Evolutionary conservation across 1,139 yeast genomes (phyloP).

Genomic region (Kurtzmaniella quercitrusa): DNA sequence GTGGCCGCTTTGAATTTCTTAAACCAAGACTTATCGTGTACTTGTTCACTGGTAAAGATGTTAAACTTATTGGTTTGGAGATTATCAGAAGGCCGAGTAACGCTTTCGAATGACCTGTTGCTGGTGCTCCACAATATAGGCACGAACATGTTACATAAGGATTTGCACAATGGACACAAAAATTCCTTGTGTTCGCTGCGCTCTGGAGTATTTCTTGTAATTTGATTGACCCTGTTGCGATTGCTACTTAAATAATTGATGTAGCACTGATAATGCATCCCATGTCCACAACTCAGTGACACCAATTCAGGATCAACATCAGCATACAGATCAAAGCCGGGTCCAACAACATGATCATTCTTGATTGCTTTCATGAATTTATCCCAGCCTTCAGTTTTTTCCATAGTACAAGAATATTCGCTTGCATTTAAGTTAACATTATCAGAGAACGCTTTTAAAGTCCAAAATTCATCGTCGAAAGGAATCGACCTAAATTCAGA

Average conservation of each 20-base stretch:
- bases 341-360: conserved; percentile 54
- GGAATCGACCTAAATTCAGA: conserved; percentile 65
- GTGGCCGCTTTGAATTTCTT: conserved; percentile 18
- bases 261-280: conserved; percentile 83
- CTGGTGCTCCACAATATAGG: conserved; percentile 60
- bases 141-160: conserved; percentile 76
- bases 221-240: conserved; percentile 58
- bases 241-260: conserved; percentile 55
- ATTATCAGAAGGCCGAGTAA: conserved; percentile 16
- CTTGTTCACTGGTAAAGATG: conserved; percentile 11
- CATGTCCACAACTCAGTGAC: conserved; percentile 88
- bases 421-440: conserved; percentile 47
- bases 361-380: conserved; percentile 32
- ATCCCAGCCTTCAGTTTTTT: conserved; percentile 30
- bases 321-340: conserved; percentile 55
- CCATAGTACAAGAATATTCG: conserved; percentile 16
- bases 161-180: conserved; percentile 87
- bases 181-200: conserved; percentile 68
- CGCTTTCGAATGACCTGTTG: conserved; percentile 23
- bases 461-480: conserved; percentile 61
- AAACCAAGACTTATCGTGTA: conserved; percentile 27
- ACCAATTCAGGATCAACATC: conserved; percentile 48
- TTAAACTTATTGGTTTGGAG: conserved; percentile 12
- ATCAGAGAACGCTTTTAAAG: conserved; percentile 59
- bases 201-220: conserved; percentile 81